These are phyloP conservation scores for Miscanthus sacchariflorus DNA, from an alignment of 202 grass and related monocot genomes.

Conservation along the genomic window DNA sequence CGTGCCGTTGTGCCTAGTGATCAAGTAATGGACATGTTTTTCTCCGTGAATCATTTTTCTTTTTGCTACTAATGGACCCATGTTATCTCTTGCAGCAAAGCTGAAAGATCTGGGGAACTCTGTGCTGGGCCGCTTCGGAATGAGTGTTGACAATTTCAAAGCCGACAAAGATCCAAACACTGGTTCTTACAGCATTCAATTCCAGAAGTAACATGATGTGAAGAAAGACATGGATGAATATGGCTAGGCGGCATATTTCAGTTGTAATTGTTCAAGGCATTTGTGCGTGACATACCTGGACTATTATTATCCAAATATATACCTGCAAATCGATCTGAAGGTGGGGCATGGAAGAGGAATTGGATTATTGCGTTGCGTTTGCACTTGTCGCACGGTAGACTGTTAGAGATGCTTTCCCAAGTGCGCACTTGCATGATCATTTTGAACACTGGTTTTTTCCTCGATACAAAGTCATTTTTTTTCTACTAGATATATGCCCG, in stretches of 20 bases:
- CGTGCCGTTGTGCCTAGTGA: not conserved
- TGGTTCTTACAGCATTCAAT: conserved; percentile 81
- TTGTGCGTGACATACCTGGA: not conserved
- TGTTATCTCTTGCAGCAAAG: conserved; percentile 62
- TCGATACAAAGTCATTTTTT: not conserved
- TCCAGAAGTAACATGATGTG: conserved; percentile 54
- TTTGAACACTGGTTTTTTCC: not conserved
- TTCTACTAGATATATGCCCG: no score
- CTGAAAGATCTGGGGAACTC: conserved; percentile 95
- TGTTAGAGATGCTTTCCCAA: not conserved
- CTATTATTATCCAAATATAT: not conserved
- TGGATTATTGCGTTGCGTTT: not conserved
- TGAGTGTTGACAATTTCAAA: conserved; percentile 96
- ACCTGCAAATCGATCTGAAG: not conserved
- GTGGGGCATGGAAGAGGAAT: not conserved
- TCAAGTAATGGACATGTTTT: not conserved
- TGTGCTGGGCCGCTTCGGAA: conserved; percentile 83
- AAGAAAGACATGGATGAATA: conserved; percentile 8
- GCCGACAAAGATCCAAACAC: conserved; percentile 91
- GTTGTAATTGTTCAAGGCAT: not conserved
- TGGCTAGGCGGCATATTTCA: not conserved
- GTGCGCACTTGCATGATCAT: conserved; percentile 1
- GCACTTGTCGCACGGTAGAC: not conserved
- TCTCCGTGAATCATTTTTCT: not conserved
- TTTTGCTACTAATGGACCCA: not conserved